Evolutionary conservation across 768 basidiomycete species (phyloP).

Genomic region (Neoboletus magnificus): DNA sequence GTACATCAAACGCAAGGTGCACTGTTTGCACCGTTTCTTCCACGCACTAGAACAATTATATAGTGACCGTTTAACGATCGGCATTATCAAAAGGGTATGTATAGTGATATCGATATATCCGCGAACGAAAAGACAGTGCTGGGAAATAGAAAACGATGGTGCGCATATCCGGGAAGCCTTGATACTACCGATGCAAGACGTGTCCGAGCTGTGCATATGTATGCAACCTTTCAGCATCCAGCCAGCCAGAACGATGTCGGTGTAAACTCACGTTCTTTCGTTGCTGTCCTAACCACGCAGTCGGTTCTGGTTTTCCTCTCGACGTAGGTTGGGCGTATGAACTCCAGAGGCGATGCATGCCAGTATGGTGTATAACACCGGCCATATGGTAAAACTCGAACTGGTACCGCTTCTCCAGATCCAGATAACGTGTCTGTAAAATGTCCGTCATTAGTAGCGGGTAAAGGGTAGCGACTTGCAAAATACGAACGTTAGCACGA

Average conservation of each 20-base stretch:
- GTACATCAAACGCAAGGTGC: background rate
- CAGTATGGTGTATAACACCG: constrained; percentile 65
- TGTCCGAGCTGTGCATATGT: constrained; percentile 25
- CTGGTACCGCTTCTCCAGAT: constrained; percentile 59
- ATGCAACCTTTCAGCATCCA: constrained; percentile 1
- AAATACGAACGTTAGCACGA: constrained; percentile 47
- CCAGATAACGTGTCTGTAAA: constrained; percentile 46
- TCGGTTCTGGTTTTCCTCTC: constrained; percentile 46
- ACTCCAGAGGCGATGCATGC: constrained; percentile 59
- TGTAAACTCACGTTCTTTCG: constrained; percentile 42
- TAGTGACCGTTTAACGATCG: constrained; percentile 3
- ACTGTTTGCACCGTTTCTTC: background rate
- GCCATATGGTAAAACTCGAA: constrained; percentile 83
- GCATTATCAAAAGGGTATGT: constrained; percentile 13
- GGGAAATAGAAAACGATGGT: background rate
- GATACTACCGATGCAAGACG: constrained; percentile 23
- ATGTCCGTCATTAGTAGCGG: constrained; percentile 1
- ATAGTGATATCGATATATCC: constrained; percentile 13
- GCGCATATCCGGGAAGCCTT: background rate
- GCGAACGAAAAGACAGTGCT: constrained; percentile 1
- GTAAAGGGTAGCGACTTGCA: background rate
- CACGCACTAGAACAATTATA: background rate
- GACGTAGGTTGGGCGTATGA: constrained; percentile 53
- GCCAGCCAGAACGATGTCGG: background rate
- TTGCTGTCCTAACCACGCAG: constrained; percentile 70